Evolutionary conservation across 495 filamentous ascomycete species (phyloP).

Genomic region (Aspergillus coremiiformis): DNA sequence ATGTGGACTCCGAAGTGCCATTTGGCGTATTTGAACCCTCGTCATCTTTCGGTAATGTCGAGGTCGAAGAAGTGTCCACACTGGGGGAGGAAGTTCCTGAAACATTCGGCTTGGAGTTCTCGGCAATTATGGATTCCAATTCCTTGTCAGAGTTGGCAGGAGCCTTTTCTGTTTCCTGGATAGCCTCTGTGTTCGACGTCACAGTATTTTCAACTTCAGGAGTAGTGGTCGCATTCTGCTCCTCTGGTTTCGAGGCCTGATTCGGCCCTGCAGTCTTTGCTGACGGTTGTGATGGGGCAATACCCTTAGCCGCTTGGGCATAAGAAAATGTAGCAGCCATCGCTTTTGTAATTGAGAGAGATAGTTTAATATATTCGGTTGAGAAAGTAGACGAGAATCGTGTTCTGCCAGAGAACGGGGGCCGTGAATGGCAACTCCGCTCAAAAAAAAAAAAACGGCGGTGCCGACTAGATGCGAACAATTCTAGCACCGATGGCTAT

Average conservation of each 20-base stretch:
- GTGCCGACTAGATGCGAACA: slow-evolving; percentile 19
- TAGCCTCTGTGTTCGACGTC: slow-evolving; percentile 20
- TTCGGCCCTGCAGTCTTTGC: slow-evolving; percentile 30
- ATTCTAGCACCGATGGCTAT: slow-evolving; percentile 25
- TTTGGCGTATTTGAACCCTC: slow-evolving; percentile 60
- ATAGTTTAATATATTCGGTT: slow-evolving; percentile 15
- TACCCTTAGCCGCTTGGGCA: slow-evolving; percentile 86
- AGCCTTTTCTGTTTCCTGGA: slow-evolving; percentile 24
- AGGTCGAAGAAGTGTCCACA: slow-evolving; percentile 53
- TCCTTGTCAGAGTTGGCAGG: slow-evolving; percentile 23
- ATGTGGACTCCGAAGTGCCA: slow-evolving; percentile 53
- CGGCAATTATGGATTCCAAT: slow-evolving; percentile 25
- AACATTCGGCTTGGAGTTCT: slow-evolving; percentile 27
- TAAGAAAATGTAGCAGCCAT: slow-evolving; percentile 68
- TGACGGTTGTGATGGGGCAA: slow-evolving; percentile 38
- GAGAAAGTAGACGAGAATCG: slow-evolving; percentile 8
- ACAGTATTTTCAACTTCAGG: slow-evolving; percentile 14
- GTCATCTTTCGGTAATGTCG: slow-evolving; percentile 62
- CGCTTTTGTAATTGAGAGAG: slow-evolving; percentile 6
- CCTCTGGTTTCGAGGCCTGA: slow-evolving; percentile 24
- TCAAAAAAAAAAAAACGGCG: slow-evolving; percentile 16
- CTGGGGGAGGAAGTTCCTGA: slow-evolving; percentile 64
- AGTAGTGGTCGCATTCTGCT: slow-evolving; percentile 17
- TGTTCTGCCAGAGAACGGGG: slow-evolving; percentile 27
- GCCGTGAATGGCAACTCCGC: slow-evolving; percentile 20